A percentile compares a stretch with the other conserved stretches of the same genome.
Conservation (phyloP, 441 rosid genomes). For the Gossypium schwendimanii region DNA sequence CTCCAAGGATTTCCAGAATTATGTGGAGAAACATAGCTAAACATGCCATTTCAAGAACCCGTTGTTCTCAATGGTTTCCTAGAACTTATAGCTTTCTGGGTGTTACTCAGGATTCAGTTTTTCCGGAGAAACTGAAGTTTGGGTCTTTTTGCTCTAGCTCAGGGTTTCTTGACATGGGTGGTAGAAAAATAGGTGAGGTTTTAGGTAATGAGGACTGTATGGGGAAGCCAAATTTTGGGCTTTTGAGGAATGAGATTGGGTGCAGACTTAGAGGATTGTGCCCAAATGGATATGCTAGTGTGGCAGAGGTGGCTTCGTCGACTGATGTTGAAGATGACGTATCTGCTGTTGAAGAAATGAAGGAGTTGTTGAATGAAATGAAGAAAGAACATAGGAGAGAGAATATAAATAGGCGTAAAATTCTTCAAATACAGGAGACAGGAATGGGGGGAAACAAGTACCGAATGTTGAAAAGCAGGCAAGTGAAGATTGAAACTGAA, state of each 20-base stretch:
- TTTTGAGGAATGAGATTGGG: conserved; percentile 21
- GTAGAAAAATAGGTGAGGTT: conserved; percentile 25
- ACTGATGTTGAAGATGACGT: conserved; percentile 74
- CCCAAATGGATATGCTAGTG: conserved; percentile 54
- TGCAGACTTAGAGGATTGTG: conserved; percentile 29
- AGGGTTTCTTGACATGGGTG: conserved; percentile 24
- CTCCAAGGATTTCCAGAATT: conserved; percentile 29
- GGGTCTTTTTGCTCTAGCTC: conserved; percentile 21
- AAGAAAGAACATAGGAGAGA: conserved; percentile 43
- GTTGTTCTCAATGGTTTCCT: conserved; percentile 19
- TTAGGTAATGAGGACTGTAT: conserved; percentile 22
- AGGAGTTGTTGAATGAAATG: conserved; percentile 54
- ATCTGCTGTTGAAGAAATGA: conserved; percentile 50
- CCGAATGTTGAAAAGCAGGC: conserved; percentile 50
- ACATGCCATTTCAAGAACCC: conserved; percentile 38
- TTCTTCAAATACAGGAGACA: conserved; percentile 14
- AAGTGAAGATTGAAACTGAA: conserved; percentile 85
- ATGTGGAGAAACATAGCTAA: conserved; percentile 85
- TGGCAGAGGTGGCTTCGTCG: conserved; percentile 74
- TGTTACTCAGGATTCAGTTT: conserved; percentile 18
- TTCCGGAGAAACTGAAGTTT: conserved; percentile 15
- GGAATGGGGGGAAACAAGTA: conserved; percentile 50
- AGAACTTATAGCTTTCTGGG: conserved; percentile 31
- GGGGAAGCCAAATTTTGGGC: conserved; percentile 28
- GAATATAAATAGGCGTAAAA: conserved; percentile 17